Evolutionary conservation across 345 rosid species (phyloP).

Genomic region (Dipteronia sinensis): DNA sequence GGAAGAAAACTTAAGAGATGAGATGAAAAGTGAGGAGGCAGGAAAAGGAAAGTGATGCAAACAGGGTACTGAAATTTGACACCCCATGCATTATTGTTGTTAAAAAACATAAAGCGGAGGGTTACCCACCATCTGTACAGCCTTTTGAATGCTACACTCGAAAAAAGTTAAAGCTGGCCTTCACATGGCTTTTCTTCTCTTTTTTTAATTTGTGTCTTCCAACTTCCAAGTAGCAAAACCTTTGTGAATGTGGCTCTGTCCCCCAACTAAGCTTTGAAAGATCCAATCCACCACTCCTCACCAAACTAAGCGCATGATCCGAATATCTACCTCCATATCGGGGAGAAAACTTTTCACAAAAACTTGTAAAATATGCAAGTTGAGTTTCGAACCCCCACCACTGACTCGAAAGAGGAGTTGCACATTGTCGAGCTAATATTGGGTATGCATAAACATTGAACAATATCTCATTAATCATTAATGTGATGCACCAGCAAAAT

Average conservation of each 20-base stretch:
- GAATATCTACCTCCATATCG: too few relatives aligned
- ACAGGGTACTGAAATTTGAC: conserved; percentile 34
- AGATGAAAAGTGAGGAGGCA: conserved; percentile 21
- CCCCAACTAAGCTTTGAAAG: conserved; percentile 10
- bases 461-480: background rate
- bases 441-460: too few relatives aligned
- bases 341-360: too few relatives aligned
- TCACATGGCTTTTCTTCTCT: conserved; percentile 43
- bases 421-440: too few relatives aligned
- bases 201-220: conserved; percentile 29
- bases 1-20: conserved; percentile 8
- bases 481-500: conserved; percentile 2
- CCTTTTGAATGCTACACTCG: conserved; percentile 27
- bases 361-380: too few relatives aligned
- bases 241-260: background rate
- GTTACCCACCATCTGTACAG: conserved; percentile 26
- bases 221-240: conserved; percentile 1
- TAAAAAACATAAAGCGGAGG: conserved; percentile 26
- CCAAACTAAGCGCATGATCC: background rate
- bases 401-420: too few relatives aligned
- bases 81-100: conserved; percentile 38
- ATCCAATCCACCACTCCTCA: conserved; percentile 26
- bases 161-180: conserved; percentile 44
- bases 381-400: too few relatives aligned
- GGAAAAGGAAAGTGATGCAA: conserved; percentile 28